Evolutionary conservation across 2,329 filamentous ascomycete species (phyloP), one percentile per base, ranked within the genome.

Genomic region (Fusarium fracticaudum): DNA sequence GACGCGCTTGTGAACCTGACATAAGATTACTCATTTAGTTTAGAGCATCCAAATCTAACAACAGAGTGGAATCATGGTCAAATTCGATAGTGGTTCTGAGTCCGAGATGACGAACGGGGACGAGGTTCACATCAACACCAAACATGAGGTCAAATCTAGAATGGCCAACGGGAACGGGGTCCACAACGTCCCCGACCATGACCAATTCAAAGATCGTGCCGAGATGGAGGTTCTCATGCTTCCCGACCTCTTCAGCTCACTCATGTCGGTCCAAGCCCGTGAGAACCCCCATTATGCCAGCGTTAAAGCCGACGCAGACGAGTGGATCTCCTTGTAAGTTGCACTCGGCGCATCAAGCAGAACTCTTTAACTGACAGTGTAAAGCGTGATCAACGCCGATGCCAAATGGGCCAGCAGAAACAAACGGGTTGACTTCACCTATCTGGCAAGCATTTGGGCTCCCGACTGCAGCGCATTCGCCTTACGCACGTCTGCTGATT

Each of bases 21-120:
- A 5, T 12, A 3, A n/a, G 3, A n/a, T 13, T 4, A 50, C 4
- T 4, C 20, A 13, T 6, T n/a, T 50, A n/a, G 47, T 5, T 9
- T 50, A 31, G 47, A 6, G 12, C 29, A n/a, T 31, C 14, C 20
- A 18, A 50, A 50, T 17, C 29, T 31, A 17, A 50, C 29, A 31
- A 50, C 29, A 50, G 7, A n/a, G 47, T n/a, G 29, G 47, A 4
- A 31, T n/a, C 47, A 50, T 50, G 47, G 47, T 50, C 29, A 50
- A 50, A 31, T 50, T 50, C 15, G 47, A 50, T n/a, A 50, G 47
- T 31, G 47, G 47, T n/a, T 50, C 47, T 31, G 47, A 50, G 47
- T 50, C 29, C 7, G 47, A 50, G 29, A 50, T 50, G 47, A 50
- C 47, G 10, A 50, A 31, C 29, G 29, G 47, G 29, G 47, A 31